phyloP scores from a whole-genome alignment of 1,284 basidiomycete genomes.

The Agaricales sp. region DNA sequence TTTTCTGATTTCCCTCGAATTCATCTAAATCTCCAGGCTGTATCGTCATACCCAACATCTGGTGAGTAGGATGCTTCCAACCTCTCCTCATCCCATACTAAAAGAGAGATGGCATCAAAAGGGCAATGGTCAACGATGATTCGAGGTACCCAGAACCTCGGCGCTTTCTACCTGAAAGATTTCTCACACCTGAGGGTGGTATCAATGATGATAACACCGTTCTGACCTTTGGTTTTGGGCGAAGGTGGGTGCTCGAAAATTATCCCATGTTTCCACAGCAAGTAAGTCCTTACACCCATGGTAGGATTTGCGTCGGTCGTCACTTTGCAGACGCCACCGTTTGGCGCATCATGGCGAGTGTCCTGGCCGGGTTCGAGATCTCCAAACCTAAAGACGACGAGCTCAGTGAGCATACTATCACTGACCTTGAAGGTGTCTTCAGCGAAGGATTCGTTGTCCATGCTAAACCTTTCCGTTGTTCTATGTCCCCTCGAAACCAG shows the following conservation, averaged over 20 bases:
- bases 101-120: conserved; percentile 4
- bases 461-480: conserved; percentile 20
- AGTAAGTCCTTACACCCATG: neutral
- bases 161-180: conserved; percentile 20
- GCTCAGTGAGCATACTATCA: conserved; percentile 16
- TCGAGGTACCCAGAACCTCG: conserved; percentile 17
- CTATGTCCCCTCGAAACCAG: conserved; percentile 19
- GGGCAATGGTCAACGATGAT: conserved; percentile 21
- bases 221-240: conserved; percentile 22
- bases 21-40: neutral
- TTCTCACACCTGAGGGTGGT: conserved; percentile 17
- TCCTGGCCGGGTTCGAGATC: conserved; percentile 26
- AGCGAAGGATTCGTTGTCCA: conserved; percentile 14
- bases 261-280: neutral
- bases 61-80: neutral
- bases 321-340: conserved; percentile 23
- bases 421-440: conserved; percentile 18
- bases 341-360: conserved; percentile 27
- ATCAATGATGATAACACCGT: conserved; percentile 17
- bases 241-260: conserved; percentile 17
- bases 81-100: neutral
- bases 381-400: conserved; percentile 16
- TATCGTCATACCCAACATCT: neutral
- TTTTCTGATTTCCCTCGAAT: neutral
- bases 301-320: conserved; percentile 18